Base-by-base conservation (phyloP, 2,329 filamentous ascomycete genomes). In the Cladophialophora chaetospira region DNA sequence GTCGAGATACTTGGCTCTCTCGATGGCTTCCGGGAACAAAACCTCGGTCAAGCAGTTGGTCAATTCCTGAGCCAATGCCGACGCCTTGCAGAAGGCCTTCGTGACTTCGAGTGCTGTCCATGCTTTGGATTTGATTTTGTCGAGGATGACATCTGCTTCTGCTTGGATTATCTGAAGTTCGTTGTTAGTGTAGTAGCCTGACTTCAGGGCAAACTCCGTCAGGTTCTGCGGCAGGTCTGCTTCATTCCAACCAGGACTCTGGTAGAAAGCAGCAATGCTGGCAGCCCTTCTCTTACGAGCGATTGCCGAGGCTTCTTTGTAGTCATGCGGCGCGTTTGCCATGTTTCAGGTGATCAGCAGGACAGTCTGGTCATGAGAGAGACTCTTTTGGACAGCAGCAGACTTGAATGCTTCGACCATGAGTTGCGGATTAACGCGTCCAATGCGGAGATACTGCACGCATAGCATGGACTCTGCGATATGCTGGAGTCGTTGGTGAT, bases 11-110 rank as follows among this genome's bases (percentile, higher is more conserved):
- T 77, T 76, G 3, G 82, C 82, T 35, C 73, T 73, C 26, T 73
- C 67, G 44, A 84, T 72, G 2, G 81, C 81, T 66, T 79, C 75
- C 8, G 78, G 70, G 62, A 83, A 82, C 53, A 85, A 75, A 21
- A 79, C 77, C 60, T 85, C 82, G 0, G 79, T 82, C 3, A 86
- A 69, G 65, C 83, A 86, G 60, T 85, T 85, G 35, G 80, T 84
- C 50, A 67, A 31, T 58, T 69, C 63, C 25, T 70, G 69, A 4
- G 66, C 67, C 15, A 69, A 49, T 4, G 68, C 69, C 3, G 69
- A 68, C 2, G 67, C 64, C 45, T 83, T 83, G 69, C 79, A 82
- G 63, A 82, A 87, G 0, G 82, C 82, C n/a, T 70, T 73, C 0
- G 75, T 72, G 2, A 84, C 81, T 11, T 81, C 75, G 50, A 78